Percentiles rank a stretch among this genome's conserved stretches.
phyloP scores from a whole-genome alignment of 176 grass and related monocot species.

The Musa beccarii region DNA sequence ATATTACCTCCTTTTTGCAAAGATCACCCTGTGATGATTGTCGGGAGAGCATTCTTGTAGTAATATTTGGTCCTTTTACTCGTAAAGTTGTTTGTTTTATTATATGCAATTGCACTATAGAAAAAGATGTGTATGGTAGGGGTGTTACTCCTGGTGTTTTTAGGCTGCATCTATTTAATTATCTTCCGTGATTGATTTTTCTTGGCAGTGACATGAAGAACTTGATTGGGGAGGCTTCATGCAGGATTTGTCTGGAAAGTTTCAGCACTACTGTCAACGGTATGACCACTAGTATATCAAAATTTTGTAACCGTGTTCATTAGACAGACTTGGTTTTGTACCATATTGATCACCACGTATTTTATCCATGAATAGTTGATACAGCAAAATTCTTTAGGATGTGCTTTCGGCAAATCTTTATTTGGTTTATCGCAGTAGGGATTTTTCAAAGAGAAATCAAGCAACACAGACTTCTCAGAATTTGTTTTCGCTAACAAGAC shows the following conservation, averaged over 20 bases:
- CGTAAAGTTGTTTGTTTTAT: background rate
- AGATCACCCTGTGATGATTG: background rate
- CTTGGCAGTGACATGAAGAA: slow-evolving; percentile 20
- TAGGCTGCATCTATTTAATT: too few species aligned
- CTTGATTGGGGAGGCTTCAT: slow-evolving; percentile 16
- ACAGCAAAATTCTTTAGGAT: background rate
- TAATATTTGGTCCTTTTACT: too few species aligned
- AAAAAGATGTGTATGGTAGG: background rate
- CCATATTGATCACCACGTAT: background rate
- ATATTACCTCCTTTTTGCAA: background rate
- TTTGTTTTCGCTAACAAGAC: too few species aligned
- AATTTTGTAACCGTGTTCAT: background rate
- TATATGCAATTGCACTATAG: background rate
- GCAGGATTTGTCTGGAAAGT: slow-evolving; percentile 18
- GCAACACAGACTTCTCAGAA: too few species aligned
- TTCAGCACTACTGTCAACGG: slow-evolving; percentile 19
- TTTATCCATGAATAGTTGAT: background rate
- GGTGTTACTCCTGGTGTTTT: too few species aligned
- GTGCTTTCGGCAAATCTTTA: too few species aligned
- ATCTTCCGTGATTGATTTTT: background rate
- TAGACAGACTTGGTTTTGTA: too few species aligned
- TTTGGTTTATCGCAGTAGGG: too few species aligned
- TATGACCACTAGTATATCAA: background rate
- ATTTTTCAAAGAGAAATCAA: too few species aligned
- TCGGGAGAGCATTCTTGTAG: too few species aligned